Evolutionary conservation across 352 stramenopile species (phyloP).

Genomic region (Globisporangium megalacanthum): DNA sequence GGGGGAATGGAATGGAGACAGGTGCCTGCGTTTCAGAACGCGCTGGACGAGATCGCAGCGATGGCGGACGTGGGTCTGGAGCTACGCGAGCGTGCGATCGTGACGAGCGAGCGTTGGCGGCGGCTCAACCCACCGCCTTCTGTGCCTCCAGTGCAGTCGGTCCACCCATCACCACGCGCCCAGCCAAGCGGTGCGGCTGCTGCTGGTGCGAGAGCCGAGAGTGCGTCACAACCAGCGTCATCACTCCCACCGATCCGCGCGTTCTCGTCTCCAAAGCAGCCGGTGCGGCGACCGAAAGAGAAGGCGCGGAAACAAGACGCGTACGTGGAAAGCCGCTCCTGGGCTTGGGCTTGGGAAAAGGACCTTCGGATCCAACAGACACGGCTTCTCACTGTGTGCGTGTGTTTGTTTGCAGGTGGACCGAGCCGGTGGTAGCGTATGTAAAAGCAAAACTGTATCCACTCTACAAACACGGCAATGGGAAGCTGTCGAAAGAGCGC

Average conservation of each 20-base stretch:
- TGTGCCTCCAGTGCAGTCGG: no score
- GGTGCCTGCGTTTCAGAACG: constrained; percentile 28
- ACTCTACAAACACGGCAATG: constrained; percentile 56
- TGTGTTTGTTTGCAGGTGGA: constrained; percentile 36
- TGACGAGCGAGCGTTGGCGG: constrained; percentile 34
- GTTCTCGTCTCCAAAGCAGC: constrained; percentile 35
- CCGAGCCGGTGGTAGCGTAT: constrained; percentile 53
- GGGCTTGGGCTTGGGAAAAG: no score
- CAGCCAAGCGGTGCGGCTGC: no score
- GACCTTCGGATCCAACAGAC: no score
- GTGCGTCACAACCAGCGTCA: constrained; percentile 7
- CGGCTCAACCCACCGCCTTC: constrained; percentile 31
- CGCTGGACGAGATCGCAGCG: constrained; percentile 27
- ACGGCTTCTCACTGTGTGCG: not conserved
- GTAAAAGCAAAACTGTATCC: constrained; percentile 80
- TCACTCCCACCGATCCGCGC: constrained; percentile 33
- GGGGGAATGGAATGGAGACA: constrained; percentile 7
- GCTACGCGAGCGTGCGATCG: constrained; percentile 30
- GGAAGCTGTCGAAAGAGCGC: constrained; percentile 60
- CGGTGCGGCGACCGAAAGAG: constrained; percentile 24
- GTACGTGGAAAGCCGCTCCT: constrained; percentile 20
- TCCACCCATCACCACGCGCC: no score
- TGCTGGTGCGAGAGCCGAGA: constrained; percentile 1
- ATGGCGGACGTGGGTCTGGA: constrained; percentile 27
- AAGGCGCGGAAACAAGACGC: constrained; percentile 37